Conservation (phyloP, 768 basidiomycete genomes). For the Clavaria fumosa region DNA sequence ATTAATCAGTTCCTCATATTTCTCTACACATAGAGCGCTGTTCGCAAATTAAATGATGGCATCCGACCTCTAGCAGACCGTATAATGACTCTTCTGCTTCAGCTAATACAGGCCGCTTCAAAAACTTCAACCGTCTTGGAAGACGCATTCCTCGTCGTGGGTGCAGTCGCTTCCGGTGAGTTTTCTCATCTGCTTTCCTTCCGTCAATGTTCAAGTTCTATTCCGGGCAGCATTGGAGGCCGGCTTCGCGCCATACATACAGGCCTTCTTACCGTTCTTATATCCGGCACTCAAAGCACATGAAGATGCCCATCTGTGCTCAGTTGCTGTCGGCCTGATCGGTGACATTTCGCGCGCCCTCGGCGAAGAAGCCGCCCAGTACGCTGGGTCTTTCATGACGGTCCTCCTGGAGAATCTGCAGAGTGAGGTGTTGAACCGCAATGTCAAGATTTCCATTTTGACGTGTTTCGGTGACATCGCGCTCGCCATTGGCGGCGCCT, state of each 20-base stretch:
- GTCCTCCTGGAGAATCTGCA: constrained; percentile 84
- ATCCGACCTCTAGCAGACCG: constrained; percentile 85
- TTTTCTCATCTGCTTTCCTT: neutral
- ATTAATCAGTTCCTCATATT: constrained; percentile 4
- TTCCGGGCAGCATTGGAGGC: constrained; percentile 47
- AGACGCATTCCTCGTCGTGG: constrained; percentile 90
- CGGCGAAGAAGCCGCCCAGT: constrained; percentile 68
- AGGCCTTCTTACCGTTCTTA: constrained; percentile 73
- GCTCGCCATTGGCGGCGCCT: constrained; percentile 71
- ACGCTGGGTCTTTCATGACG: constrained; percentile 81
- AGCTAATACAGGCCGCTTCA: constrained; percentile 72
- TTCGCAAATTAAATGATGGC: constrained; percentile 68
- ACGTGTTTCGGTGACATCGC: constrained; percentile 96
- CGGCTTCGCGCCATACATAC: constrained; percentile 69
- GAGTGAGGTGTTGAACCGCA: constrained; percentile 78
- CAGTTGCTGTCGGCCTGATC: constrained; percentile 88
- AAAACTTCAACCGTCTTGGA: constrained; percentile 93
- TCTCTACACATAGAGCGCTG: constrained; percentile 59
- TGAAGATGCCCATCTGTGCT: constrained; percentile 93
- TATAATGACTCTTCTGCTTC: constrained; percentile 84
- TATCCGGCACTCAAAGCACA: constrained; percentile 81
- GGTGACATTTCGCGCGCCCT: constrained; percentile 94
- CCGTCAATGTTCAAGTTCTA: constrained; percentile 2
- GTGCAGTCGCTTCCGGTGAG: constrained; percentile 65
- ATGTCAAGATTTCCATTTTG: constrained; percentile 93